phyloP scores from a whole-genome alignment of 1,284 basidiomycete species.

The Crepidotus sp. region DNA sequence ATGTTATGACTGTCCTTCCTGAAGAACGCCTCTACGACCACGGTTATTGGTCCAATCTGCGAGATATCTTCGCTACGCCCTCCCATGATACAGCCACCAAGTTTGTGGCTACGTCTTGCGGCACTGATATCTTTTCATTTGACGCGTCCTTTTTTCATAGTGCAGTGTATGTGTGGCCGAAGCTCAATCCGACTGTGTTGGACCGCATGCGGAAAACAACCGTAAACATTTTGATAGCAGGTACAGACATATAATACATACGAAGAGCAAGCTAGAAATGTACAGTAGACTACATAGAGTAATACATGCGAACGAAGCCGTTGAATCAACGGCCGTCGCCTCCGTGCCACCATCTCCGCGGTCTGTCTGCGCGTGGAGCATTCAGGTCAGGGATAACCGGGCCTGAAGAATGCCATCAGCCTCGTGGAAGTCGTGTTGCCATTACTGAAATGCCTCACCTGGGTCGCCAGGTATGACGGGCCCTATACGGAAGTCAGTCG shows the following conservation, averaged over 20 bases:
- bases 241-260: slow-evolving; percentile 11
- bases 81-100: not conserved
- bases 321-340: not conserved
- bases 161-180: slow-evolving; percentile 30
- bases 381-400: slow-evolving; percentile 19
- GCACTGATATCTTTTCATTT: not conserved
- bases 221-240: slow-evolving; percentile 8
- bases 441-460: slow-evolving; percentile 12
- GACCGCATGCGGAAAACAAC: slow-evolving; percentile 21
- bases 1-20: slow-evolving; percentile 20
- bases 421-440: slow-evolving; percentile 1
- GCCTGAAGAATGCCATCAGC: slow-evolving; percentile 13
- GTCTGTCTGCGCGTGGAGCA: slow-evolving; percentile 6
- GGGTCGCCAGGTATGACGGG: slow-evolving; percentile 14
- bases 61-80: slow-evolving; percentile 21
- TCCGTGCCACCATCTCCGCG: slow-evolving; percentile 11
- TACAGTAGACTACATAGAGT: slow-evolving; percentile 6
- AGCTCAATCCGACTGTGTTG: slow-evolving; percentile 32
- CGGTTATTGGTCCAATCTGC: slow-evolving; percentile 29
- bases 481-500: slow-evolving; percentile 11
- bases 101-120: not conserved
- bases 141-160: slow-evolving; percentile 9
- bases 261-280: slow-evolving; percentile 5
- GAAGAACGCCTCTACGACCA: slow-evolving; percentile 36
- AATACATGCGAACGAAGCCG: not conserved